Evolutionary conservation across 139 green algal species (phyloP), one percentile per base, ranked within the genome.

Genomic region (Volvox africanus): DNA sequence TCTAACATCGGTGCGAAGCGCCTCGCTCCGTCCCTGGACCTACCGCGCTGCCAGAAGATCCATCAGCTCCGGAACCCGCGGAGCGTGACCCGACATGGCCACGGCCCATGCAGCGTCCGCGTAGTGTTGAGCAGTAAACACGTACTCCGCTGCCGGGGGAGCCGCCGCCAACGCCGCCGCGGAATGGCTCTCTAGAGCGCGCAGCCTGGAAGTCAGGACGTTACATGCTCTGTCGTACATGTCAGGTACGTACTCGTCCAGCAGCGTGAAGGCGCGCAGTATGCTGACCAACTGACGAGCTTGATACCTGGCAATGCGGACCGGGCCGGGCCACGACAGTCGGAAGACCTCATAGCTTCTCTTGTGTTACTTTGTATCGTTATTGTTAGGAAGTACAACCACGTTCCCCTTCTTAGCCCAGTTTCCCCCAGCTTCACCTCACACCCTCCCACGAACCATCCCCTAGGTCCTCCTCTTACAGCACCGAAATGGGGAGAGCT

Each of bases 81-180:
- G 67, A 65, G 83, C 67, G 24, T 89, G 83, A 30, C 83, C 83
- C 67, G 67, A 36, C 83, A 80, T 26, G 55, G 83, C 83, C 83
- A 80, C 61, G 13, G 67, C 36, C 83, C 83, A 89, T 16, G 83
- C 83, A 5, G 26, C 37, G 36, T 89, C 83, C 13, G 83, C 22
- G 83, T 68, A 80, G 65, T 89, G 35, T 35, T 67, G 83, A 9
- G 83, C 11, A 0, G 11, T 18, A 24, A 80, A 80, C 20, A 77
- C 67, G 22, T 26, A 67, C 26, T 71, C 18, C 1, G 67, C 36
- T 0, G 32, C 82, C 11, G 82, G 62, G 1, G 82, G 82, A 30
- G 82, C 82, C 18, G 33, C 82, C 1, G 30, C 82, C 62, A 65
- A 33, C 62, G 65, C 24, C 62, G 32, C 20, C 3, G 82, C 82